Evolutionary conservation across 139 green algal genomes (phyloP), one percentile per base, ranked within the genome.

Genomic region (Coccomyxa sp.): DNA sequence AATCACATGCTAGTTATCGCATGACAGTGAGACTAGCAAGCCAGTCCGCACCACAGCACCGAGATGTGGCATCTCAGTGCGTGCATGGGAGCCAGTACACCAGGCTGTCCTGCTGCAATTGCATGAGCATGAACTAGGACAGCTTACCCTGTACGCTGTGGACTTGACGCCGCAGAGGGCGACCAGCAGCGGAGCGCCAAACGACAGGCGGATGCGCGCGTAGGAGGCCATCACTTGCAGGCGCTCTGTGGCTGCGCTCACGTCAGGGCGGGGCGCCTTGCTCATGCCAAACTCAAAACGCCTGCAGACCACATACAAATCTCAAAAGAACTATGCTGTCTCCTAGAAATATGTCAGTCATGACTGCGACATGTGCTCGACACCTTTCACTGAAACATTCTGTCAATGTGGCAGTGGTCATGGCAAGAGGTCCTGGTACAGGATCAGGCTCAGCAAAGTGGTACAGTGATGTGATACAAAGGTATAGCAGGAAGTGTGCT

Each of bases 171-270:
- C 41, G 16, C 82, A 76, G 14, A 31, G 58, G 7, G 71, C 55
- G 24, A 44, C 81, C 34, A 82, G 41, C 68, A 86, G 55, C 29
- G 89, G 84, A 24, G 68, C 55, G 29, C 83, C 79, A 8, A 70
- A 68, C 34, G 68, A 39, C 64, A 88, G 58, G 2, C 33, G 33
- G 4, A 82, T 68, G 0, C 27, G 54, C 31, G 83, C 22, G 9
- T 72, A 29, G 9, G 55, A 37, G 4, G 86, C 87, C n/a, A 86
- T 78, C 35, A 85, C 70, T 38, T 91, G 85, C 73, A 89, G 16
- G 40, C 64, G 75, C 68, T 82, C 80, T 5, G 69, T 72, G 0
- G 37, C 58, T 7, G 82, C 31, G 8, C 37, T 68, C 16, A 82
- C 7, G 39, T 77, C 76, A 38, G 74, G 31, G 6, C 38, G 35